Evolutionary conservation across 1,284 basidiomycete genomes (phyloP).

Genomic region (Sporisorium sorghi): DNA sequence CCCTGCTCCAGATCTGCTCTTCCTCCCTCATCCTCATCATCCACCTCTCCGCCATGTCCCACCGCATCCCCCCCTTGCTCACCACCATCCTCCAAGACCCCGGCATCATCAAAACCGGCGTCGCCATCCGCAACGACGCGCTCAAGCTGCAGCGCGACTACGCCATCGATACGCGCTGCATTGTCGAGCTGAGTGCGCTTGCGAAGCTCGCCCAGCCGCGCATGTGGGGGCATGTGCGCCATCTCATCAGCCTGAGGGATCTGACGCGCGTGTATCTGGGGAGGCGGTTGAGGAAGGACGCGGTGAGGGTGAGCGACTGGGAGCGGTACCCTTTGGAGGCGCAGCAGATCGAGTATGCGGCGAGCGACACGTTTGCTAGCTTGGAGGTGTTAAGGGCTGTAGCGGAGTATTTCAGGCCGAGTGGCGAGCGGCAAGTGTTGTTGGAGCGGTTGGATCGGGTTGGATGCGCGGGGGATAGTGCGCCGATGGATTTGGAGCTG

Average conservation of each 20-base stretch:
- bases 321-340: constrained; percentile 26
- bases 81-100: constrained; percentile 44
- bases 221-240: constrained; percentile 24
- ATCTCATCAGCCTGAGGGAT: constrained; percentile 56
- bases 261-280: constrained; percentile 55
- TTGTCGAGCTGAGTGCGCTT: constrained; percentile 52
- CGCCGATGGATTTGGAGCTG: constrained; percentile 13
- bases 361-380: constrained; percentile 56
- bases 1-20: constrained; percentile 52
- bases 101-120: constrained; percentile 54
- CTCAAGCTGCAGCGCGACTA: constrained; percentile 60
- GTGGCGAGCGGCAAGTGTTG: background rate
- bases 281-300: constrained; percentile 47
- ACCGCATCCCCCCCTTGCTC: constrained; percentile 28
- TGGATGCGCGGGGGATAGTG: background rate
- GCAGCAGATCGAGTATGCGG: constrained; percentile 60
- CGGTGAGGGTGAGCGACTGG: constrained; percentile 54
- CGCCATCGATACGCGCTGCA: constrained; percentile 34
- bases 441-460: constrained; percentile 17
- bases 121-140: constrained; percentile 55
- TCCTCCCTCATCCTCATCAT: constrained; percentile 46
- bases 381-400: constrained; percentile 55
- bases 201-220: constrained; percentile 47
- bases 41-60: constrained; percentile 50
- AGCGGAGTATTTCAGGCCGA: constrained; percentile 18